phyloP scores from a whole-genome alignment of 371 early-diverging fungal genomes.

The Phascolomyces articulosus region DNA sequence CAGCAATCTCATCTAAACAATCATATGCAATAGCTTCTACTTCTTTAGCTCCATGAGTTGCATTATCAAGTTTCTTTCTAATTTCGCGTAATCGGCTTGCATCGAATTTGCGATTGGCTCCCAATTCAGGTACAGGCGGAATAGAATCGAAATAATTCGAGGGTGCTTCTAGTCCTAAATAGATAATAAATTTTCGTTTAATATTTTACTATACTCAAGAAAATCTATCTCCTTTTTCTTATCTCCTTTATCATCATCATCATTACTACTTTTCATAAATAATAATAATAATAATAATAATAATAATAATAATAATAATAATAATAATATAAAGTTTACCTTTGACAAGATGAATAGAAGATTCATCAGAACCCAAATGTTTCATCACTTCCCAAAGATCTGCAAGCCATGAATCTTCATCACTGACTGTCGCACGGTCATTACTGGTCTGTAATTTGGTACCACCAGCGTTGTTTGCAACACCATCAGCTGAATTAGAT shows the following conservation, averaged over 20 bases:
- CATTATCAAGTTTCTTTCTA: constrained; percentile 84
- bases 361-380: constrained; percentile 24
- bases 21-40: constrained; percentile 73
- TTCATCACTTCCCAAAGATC: constrained; percentile 35
- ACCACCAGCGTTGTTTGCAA: constrained; percentile 2
- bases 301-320: no score
- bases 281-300: no score
- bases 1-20: constrained; percentile 72
- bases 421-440: constrained; percentile 16
- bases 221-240: background rate
- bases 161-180: constrained; percentile 26
- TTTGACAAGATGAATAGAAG: constrained; percentile 17
- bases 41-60: constrained; percentile 54
- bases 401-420: constrained; percentile 30
- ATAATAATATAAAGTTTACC: constrained; percentile 6
- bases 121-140: constrained; percentile 75
- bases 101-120: constrained; percentile 69
- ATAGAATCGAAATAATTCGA: constrained; percentile 63
- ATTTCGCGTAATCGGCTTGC: constrained; percentile 86
- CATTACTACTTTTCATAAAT: background rate
- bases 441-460: constrained; percentile 16
- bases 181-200: background rate
- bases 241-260: background rate
- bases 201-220: background rate
- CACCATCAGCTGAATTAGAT: constrained; percentile 4